phyloP scores from a whole-genome alignment of 108 stramenopile genomes.

The Bacterosira constricta region DNA sequence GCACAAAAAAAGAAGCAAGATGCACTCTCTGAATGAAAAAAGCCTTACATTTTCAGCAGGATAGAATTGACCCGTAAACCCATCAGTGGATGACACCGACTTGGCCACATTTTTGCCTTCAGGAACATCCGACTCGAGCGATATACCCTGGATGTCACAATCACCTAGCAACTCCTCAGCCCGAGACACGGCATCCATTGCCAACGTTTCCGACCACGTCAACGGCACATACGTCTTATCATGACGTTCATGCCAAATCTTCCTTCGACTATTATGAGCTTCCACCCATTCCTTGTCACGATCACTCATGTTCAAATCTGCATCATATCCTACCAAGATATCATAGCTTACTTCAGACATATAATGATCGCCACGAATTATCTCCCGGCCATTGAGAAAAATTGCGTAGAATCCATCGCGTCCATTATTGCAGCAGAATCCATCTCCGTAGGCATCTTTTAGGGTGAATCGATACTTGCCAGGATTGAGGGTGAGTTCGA shows the following conservation, averaged over 20 bases:
- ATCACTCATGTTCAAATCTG: slow-evolving; percentile 23
- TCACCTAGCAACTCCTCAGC: slow-evolving; percentile 15
- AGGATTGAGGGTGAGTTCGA: background rate
- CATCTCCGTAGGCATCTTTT: slow-evolving; percentile 33
- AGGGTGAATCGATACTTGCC: slow-evolving; percentile 33
- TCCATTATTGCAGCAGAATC: slow-evolving; percentile 33
- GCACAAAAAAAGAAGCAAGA: background rate
- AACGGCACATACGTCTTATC: slow-evolving; percentile 30
- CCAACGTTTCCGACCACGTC: slow-evolving; percentile 32
- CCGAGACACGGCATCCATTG: slow-evolving; percentile 21
- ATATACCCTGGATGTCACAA: slow-evolving; percentile 18
- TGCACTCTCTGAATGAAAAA: background rate
- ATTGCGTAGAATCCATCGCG: slow-evolving; percentile 18
- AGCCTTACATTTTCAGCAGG: slow-evolving; percentile 31
- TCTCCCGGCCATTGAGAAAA: slow-evolving; percentile 15
- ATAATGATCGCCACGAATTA: slow-evolving; percentile 21
- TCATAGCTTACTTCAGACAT: slow-evolving; percentile 13
- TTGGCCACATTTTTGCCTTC: slow-evolving; percentile 38
- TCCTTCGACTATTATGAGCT: slow-evolving; percentile 33
- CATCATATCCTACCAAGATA: slow-evolving; percentile 27
- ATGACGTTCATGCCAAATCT: slow-evolving; percentile 33
- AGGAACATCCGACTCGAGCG: slow-evolving; percentile 15
- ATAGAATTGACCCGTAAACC: slow-evolving; percentile 15
- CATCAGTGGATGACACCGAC: background rate
- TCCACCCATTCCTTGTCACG: slow-evolving; percentile 32